phyloP scores from a whole-genome alignment of 768 basidiomycete species.

The Albatrellus ellisii region DNA sequence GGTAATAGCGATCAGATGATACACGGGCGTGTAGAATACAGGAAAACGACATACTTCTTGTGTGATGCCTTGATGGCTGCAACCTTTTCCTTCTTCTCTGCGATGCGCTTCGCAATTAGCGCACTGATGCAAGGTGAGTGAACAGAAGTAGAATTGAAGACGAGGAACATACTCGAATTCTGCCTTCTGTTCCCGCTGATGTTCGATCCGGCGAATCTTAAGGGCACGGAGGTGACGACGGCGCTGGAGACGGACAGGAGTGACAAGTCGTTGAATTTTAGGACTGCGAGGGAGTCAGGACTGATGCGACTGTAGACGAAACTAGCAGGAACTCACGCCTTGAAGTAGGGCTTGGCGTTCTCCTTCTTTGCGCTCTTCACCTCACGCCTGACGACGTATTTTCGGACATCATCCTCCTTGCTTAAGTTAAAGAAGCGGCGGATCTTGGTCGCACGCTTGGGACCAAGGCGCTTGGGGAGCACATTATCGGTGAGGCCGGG shows the following conservation, averaged over 20 bases:
- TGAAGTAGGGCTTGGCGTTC: conserved; percentile 86
- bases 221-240: conserved; percentile 85
- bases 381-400: conserved; percentile 91
- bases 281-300: conserved; percentile 36
- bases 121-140: conserved; percentile 23
- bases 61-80: conserved; percentile 82
- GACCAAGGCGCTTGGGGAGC: conserved; percentile 90
- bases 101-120: conserved; percentile 76
- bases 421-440: conserved; percentile 92
- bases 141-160: conserved; percentile 2
- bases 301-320: neutral
- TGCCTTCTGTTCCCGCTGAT: conserved; percentile 88
- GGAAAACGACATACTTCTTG: conserved; percentile 35
- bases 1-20: neutral
- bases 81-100: conserved; percentile 87
- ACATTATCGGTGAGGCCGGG: conserved; percentile 86
- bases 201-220: conserved; percentile 77
- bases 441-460: conserved; percentile 97
- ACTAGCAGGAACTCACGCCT: conserved; percentile 71
- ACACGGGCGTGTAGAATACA: neutral
- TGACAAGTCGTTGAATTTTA: conserved; percentile 95
- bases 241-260: conserved; percentile 90
- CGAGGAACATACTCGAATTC: conserved; percentile 71
- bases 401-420: conserved; percentile 97
- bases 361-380: conserved; percentile 84